Percentiles rank a stretch among this genome's conserved stretches.
These are phyloP conservation scores for Chionographis japonica DNA, from an alignment of 106 monocot genomes.

Conservation along the genomic window DNA sequence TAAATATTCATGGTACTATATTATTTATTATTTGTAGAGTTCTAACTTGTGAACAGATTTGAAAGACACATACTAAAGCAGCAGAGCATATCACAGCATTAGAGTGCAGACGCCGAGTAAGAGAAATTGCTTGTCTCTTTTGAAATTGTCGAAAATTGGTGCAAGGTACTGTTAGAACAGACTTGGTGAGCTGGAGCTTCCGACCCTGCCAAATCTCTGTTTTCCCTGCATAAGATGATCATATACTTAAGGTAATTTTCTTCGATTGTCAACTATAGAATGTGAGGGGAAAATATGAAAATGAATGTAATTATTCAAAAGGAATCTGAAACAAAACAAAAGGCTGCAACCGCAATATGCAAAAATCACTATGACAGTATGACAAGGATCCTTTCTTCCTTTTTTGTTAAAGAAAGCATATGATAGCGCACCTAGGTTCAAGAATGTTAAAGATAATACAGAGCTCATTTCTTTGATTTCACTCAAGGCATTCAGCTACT, in stretches of 20 bases:
- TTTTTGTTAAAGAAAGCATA: too few relatives aligned
- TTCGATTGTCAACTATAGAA: too few relatives aligned
- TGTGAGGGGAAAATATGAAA: too few relatives aligned
- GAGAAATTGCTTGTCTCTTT: not conserved
- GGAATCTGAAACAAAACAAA: too few relatives aligned
- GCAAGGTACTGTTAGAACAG: constrained; percentile 9
- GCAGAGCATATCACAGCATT: constrained; percentile 32
- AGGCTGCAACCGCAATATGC: too few relatives aligned
- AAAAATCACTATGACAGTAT: too few relatives aligned
- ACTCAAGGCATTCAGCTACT: too few relatives aligned
- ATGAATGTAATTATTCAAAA: too few relatives aligned
- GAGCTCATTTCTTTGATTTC: too few relatives aligned
- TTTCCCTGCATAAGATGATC: constrained; percentile 7
- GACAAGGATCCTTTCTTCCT: too few relatives aligned
- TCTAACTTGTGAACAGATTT: not conserved
- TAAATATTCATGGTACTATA: not conserved
- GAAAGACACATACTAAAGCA: constrained; percentile 21
- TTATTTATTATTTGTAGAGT: not conserved
- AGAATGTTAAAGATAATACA: too few relatives aligned
- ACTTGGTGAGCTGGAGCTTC: constrained; percentile 5
- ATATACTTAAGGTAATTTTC: not conserved
- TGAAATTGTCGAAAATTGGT: constrained; percentile 12
- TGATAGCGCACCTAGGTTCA: too few relatives aligned
- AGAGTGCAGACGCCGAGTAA: not conserved
- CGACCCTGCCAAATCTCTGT: not conserved